A percentile compares a stretch with the other conserved stretches of the same genome.
Evolutionary conservation across 1,284 basidiomycete genomes (phyloP).

Genomic region (Ustilago nuda): DNA sequence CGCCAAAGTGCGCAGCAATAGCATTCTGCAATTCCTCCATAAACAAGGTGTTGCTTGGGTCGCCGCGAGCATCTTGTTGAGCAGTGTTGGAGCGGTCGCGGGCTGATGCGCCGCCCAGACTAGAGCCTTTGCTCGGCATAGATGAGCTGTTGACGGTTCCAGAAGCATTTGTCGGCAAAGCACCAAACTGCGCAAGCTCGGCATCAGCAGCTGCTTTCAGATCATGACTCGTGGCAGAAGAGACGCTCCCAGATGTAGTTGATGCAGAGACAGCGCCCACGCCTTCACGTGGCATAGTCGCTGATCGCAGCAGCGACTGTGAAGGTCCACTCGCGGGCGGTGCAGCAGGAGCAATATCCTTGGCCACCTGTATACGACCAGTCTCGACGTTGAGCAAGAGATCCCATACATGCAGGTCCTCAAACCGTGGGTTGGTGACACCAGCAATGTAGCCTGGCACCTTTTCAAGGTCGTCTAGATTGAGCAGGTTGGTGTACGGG

Average conservation of each 20-base stretch:
- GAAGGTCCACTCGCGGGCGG: conserved; percentile 19
- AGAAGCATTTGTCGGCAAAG: conserved; percentile 10
- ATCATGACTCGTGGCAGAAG: conserved; percentile 18
- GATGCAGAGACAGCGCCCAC: conserved; percentile 6
- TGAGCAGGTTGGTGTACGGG: conserved; percentile 90
- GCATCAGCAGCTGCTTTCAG: conserved; percentile 14
- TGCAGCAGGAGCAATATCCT: conserved; percentile 76
- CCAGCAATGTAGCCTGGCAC: conserved; percentile 92
- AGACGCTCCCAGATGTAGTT: conserved; percentile 29
- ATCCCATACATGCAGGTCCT: conserved; percentile 88
- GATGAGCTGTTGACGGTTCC: conserved; percentile 13
- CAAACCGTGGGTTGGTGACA: conserved; percentile 95
- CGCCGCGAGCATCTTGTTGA: conserved; percentile 59
- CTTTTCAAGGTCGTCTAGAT: conserved; percentile 87
- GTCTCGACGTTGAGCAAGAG: conserved; percentile 88
- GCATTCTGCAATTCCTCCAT: conserved; percentile 88
- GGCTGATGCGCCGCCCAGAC: conserved; percentile 15
- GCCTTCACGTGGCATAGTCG: conserved; percentile 64
- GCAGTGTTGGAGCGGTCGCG: conserved; percentile 41
- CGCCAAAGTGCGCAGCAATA: conserved; percentile 81
- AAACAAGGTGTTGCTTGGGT: conserved; percentile 80
- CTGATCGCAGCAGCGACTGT: conserved; percentile 21
- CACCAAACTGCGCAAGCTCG: conserved; percentile 46
- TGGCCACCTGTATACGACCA: conserved; percentile 85
- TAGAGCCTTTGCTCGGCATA: conserved; percentile 24